Percentiles rank a stretch among this genome's conserved stretches.
Evolutionary conservation across 2,329 filamentous ascomycete species (phyloP).

Genomic region (Aureobasidium sp.): DNA sequence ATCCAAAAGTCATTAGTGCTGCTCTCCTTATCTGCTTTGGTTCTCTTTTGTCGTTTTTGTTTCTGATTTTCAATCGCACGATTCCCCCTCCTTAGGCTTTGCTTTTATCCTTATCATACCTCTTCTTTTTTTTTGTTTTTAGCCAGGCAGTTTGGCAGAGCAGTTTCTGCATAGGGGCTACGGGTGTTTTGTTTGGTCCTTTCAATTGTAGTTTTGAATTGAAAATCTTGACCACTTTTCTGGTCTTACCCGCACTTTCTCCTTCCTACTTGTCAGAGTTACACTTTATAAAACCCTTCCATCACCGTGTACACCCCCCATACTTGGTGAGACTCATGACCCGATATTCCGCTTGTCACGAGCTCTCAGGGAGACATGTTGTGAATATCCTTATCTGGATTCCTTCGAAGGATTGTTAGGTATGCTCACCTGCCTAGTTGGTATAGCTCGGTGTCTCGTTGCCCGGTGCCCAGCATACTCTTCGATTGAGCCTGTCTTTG

Average conservation of each 20-base stretch:
- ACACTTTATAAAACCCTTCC: not conserved
- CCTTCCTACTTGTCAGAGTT: not conserved
- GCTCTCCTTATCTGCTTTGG: not conserved
- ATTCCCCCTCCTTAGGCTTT: conserved; percentile 11
- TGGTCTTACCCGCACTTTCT: not conserved
- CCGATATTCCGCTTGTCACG: not conserved
- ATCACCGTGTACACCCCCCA: no score
- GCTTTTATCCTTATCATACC: not conserved
- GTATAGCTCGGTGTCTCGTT: not conserved
- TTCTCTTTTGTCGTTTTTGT: not conserved
- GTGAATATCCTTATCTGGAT: not conserved
- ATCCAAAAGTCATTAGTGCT: not conserved
- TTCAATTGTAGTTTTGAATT: not conserved
- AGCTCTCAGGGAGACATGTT: not conserved
- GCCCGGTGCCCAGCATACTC: not conserved
- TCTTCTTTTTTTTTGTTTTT: not conserved
- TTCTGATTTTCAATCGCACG: conserved; percentile 3
- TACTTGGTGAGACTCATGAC: not conserved
- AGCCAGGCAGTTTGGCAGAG: not conserved
- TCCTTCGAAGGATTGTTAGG: not conserved
- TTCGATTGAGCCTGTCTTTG: no score
- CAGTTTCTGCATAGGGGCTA: not conserved
- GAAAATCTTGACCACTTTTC: not conserved
- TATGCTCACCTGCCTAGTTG: not conserved
- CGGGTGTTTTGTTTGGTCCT: not conserved